Percentiles rank a stretch among this genome's conserved stretches.
Evolutionary conservation across 352 stramenopile genomes (phyloP).

Genomic region (Pythium chondricola): DNA sequence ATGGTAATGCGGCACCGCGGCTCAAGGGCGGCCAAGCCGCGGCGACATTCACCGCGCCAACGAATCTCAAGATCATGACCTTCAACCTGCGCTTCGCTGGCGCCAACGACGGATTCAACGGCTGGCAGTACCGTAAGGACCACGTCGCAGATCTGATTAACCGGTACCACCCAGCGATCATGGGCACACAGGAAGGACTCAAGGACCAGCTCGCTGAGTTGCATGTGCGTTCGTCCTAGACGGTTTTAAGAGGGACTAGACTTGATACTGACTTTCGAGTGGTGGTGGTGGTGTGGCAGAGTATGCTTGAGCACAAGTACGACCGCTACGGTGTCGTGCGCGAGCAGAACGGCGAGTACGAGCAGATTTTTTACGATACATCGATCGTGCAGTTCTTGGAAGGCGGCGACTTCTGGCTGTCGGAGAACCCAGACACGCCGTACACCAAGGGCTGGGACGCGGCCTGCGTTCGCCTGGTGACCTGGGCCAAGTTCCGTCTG

Average conservation of each 20-base stretch:
- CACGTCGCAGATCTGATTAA: conserved; percentile 36
- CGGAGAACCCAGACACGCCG: conserved; percentile 23
- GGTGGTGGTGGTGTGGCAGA: conserved; percentile 1
- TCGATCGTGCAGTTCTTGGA: conserved; percentile 26
- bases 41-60: conserved; percentile 24
- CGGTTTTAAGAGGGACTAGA: background rate
- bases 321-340: conserved; percentile 31
- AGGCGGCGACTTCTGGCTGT: conserved; percentile 37
- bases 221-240: conserved; percentile 7
- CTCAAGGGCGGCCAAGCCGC: conserved; percentile 30
- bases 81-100: conserved; percentile 34
- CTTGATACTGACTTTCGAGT: background rate
- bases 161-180: conserved; percentile 27
- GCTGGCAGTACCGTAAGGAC: conserved; percentile 26
- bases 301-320: conserved; percentile 22
- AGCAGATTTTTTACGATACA: conserved; percentile 41
- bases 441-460: conserved; percentile 25
- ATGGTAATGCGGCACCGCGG: conserved; percentile 28
- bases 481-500: conserved; percentile 29
- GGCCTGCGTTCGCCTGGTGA: conserved; percentile 25
- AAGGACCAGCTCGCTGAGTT: conserved; percentile 30
- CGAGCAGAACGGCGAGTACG: conserved; percentile 26
- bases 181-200: conserved; percentile 37
- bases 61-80: conserved; percentile 55
- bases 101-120: conserved; percentile 25